phyloP scores from a whole-genome alignment of 176 grass and related monocot species.

The Raddia distichophylla region DNA sequence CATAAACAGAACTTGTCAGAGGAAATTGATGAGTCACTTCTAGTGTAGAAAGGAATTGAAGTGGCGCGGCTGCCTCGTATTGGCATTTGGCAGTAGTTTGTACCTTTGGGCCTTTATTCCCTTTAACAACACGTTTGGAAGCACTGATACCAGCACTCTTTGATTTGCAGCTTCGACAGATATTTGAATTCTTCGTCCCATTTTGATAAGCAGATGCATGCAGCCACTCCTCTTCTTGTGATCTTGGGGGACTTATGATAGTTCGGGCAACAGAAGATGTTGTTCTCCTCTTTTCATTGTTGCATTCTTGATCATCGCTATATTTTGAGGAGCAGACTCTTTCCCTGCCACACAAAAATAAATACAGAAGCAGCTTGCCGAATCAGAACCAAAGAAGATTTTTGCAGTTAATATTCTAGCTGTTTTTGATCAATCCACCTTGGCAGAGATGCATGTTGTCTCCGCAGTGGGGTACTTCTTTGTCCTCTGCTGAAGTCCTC shows the following conservation, averaged over 20 bases:
- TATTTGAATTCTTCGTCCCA: conserved; percentile 6
- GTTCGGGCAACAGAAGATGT: conserved; percentile 56
- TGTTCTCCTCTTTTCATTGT: conserved; percentile 49
- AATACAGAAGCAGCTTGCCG: conserved; percentile 28
- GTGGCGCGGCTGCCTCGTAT: background rate
- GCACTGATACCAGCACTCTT: conserved; percentile 63
- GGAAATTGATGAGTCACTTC: background rate
- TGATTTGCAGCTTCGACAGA: conserved; percentile 33
- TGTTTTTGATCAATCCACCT: conserved; percentile 43
- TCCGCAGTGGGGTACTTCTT: conserved; percentile 62
- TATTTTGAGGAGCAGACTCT: conserved; percentile 61
- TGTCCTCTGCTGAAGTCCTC: conserved; percentile 80
- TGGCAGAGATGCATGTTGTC: conserved; percentile 80
- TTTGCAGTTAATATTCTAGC: conserved; percentile 5
- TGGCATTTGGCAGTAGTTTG: background rate
- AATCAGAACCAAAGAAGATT: conserved; percentile 16
- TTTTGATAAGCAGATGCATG: conserved; percentile 33
- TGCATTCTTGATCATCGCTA: conserved; percentile 31
- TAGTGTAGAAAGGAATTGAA: conserved; percentile 5
- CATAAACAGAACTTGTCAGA: background rate
- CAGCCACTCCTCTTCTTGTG: conserved; percentile 29
- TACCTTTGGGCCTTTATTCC: conserved; percentile 53
- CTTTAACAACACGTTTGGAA: conserved; percentile 53
- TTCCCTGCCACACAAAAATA: conserved; percentile 59
- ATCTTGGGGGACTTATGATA: conserved; percentile 56